phyloP scores from a whole-genome alignment of 2,329 filamentous ascomycete genomes.

The Hyphodiscus sp. region DNA sequence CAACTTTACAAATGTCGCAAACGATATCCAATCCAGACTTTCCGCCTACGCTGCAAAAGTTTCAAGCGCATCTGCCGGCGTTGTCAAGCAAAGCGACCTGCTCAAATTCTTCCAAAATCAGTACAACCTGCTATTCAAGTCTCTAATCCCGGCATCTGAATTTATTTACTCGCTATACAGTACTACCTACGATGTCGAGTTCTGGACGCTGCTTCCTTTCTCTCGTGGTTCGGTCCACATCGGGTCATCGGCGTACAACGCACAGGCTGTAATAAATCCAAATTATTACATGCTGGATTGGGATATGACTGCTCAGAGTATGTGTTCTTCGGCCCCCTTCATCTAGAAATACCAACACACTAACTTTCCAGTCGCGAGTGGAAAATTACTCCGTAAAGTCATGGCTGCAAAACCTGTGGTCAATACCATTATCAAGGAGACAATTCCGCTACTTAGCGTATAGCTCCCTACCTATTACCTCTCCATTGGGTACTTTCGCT shows the following conservation, averaged over 20 bases:
- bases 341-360: too few relatives aligned
- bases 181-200: conserved; percentile 9
- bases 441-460: too few relatives aligned
- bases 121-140: conserved; percentile 40
- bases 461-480: too few relatives aligned
- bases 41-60: conserved; percentile 1
- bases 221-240: conserved; percentile 52
- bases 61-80: conserved; percentile 21
- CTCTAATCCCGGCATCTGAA: conserved; percentile 40
- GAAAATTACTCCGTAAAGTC: too few relatives aligned
- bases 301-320: background rate
- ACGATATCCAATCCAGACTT: background rate
- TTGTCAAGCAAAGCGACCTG: conserved; percentile 26
- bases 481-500: too few relatives aligned
- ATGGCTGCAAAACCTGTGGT: too few relatives aligned
- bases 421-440: too few relatives aligned
- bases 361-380: too few relatives aligned
- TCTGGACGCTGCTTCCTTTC: conserved; percentile 38
- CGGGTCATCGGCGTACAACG: conserved; percentile 30
- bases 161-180: conserved; percentile 28
- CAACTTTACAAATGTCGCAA: background rate
- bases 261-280: conserved; percentile 42
- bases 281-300: conserved; percentile 31
- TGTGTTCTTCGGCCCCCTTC: too few relatives aligned
- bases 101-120: conserved; percentile 40